phyloP scores from a whole-genome alignment of 768 basidiomycete genomes.

The Xanthoconium purpureum region DNA sequence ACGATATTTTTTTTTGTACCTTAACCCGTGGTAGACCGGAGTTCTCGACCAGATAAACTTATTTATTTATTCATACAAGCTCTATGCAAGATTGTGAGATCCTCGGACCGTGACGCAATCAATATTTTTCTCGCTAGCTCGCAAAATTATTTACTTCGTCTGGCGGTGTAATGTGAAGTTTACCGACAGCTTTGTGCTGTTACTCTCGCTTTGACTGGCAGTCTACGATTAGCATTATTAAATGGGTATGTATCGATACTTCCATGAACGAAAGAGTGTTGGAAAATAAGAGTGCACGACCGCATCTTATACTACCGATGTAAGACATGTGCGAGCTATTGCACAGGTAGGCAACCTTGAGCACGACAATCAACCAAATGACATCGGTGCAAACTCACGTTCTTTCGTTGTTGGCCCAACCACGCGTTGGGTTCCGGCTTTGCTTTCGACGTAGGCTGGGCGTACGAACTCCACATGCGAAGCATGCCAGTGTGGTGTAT shows the following conservation, averaged over 20 bases:
- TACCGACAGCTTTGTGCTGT: too few relatives aligned
- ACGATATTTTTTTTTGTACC: too few relatives aligned
- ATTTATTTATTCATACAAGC: too few relatives aligned
- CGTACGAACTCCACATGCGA: conserved; percentile 58
- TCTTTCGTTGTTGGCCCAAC: conserved; percentile 65
- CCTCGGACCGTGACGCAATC: too few relatives aligned
- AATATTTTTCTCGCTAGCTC: too few relatives aligned
- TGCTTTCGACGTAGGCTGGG: conserved; percentile 41
- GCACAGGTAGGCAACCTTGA: not conserved
- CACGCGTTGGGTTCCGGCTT: conserved; percentile 60
- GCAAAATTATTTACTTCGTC: too few relatives aligned
- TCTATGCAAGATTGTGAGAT: too few relatives aligned
- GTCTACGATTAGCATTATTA: conserved; percentile 8
- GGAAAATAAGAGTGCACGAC: not conserved
- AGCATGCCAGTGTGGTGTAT: conserved; percentile 71
- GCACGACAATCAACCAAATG: not conserved
- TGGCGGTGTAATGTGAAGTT: too few relatives aligned
- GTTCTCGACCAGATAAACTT: too few relatives aligned
- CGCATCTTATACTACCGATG: conserved; percentile 16
- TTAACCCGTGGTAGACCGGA: too few relatives aligned
- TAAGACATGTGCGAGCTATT: conserved; percentile 30
- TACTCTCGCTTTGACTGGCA: too few relatives aligned
- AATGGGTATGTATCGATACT: conserved; percentile 12
- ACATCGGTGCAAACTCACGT: conserved; percentile 21
- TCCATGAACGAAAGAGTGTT: conserved; percentile 4